A percentile compares a stretch with the other conserved stretches of the same genome.
phyloP scores from a whole-genome alignment of 345 rosid genomes.

The Populus davidiana region DNA sequence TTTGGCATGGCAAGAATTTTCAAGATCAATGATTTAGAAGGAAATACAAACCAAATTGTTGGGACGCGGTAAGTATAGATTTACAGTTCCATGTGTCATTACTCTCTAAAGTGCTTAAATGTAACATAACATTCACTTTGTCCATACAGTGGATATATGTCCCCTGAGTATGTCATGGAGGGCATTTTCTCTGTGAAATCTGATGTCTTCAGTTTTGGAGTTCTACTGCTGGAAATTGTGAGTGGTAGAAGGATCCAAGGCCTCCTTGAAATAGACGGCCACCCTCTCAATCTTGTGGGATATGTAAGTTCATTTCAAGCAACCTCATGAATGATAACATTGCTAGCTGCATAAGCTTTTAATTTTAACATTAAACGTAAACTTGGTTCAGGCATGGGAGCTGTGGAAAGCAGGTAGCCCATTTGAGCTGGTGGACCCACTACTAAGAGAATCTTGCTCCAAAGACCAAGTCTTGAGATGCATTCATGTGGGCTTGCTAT shows the following conservation, averaged over 20 bases:
- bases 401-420: conserved; percentile 7
- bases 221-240: conserved; percentile 13
- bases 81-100: too few species aligned
- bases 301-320: conserved; percentile 24
- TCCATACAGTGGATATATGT: conserved; percentile 12
- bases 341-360: neutral
- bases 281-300: conserved; percentile 8
- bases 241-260: conserved; percentile 12
- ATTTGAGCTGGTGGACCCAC: conserved; percentile 6
- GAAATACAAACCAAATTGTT: neutral
- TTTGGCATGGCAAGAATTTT: conserved; percentile 25
- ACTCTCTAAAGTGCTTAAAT: too few species aligned
- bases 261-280: neutral
- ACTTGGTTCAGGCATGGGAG: conserved; percentile 15
- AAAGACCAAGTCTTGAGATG: conserved; percentile 2
- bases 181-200: conserved; percentile 24
- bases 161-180: conserved; percentile 17
- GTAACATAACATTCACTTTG: neutral
- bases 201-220: conserved; percentile 28
- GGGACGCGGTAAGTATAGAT: conserved; percentile 7
- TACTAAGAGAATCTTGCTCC: neutral
- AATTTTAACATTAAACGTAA: neutral
- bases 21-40: neutral
- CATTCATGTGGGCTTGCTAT: neutral
- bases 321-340: too few species aligned